Evolutionary conservation across 2,329 filamentous ascomycete genomes (phyloP).

Genomic region (Talaromyces sp.): DNA sequence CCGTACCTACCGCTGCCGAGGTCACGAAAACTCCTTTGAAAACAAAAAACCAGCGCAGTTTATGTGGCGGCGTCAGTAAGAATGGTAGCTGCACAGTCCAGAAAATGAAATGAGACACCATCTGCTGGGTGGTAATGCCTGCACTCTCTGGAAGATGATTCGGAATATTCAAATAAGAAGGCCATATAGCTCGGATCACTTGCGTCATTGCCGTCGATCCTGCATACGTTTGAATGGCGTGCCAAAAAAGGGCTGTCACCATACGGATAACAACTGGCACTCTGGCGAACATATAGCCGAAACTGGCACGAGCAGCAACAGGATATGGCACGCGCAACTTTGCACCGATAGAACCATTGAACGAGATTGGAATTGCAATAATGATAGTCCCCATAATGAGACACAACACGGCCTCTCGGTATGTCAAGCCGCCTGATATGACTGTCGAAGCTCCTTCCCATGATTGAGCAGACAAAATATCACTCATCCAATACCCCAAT

Average conservation of each 20-base stretch:
- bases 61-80: constrained; percentile 31
- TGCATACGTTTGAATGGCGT: constrained; percentile 28
- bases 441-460: constrained; percentile 45
- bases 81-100: constrained; percentile 33
- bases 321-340: constrained; percentile 25
- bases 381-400: constrained; percentile 5
- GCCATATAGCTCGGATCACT: constrained; percentile 37
- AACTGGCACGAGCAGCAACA: constrained; percentile 26
- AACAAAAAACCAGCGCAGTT: constrained; percentile 23
- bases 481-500: constrained; percentile 43
- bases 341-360: constrained; percentile 21
- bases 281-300: constrained; percentile 27
- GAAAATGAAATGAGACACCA: constrained; percentile 36
- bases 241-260: constrained; percentile 36
- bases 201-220: constrained; percentile 26
- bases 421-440: constrained; percentile 42
- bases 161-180: constrained; percentile 39
- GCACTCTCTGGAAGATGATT: constrained; percentile 38
- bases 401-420: constrained; percentile 24
- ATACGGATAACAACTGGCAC: constrained; percentile 29
- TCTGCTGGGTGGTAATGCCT: constrained; percentile 36
- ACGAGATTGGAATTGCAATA: neutral
- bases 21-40: constrained; percentile 38
- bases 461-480: constrained; percentile 41
- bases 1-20: constrained; percentile 50